Evolutionary conservation across 345 rosid species (phyloP).

Genomic region (Pistacia atlantica): DNA sequence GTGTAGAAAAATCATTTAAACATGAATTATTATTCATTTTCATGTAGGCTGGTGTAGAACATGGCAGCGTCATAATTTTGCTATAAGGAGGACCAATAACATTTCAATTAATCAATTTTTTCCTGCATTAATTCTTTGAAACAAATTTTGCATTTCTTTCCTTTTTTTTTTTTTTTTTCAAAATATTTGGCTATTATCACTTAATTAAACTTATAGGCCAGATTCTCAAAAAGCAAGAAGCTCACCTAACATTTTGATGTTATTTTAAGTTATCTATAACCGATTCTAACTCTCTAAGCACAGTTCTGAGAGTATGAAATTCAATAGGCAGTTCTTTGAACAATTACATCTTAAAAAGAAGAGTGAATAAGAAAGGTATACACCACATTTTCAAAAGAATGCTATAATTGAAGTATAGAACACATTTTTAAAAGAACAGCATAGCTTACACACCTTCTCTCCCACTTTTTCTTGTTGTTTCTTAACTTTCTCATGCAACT

Average conservation of each 20-base stretch:
- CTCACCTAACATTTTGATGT: too few relatives aligned
- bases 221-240: background rate
- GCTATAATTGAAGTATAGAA: too few relatives aligned
- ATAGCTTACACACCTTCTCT: constrained; percentile 24
- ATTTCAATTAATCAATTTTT: background rate
- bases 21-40: background rate
- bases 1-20: background rate
- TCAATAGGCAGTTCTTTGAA: too few relatives aligned
- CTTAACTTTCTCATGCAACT: constrained; percentile 64
- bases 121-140: too few relatives aligned
- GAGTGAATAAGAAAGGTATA: too few relatives aligned
- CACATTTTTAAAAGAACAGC: background rate
- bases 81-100: background rate
- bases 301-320: too few relatives aligned
- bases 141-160: too few relatives aligned
- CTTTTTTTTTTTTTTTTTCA: background rate
- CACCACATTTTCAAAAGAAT: too few relatives aligned
- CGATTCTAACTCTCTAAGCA: too few relatives aligned
- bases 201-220: background rate
- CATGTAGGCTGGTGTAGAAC: background rate
- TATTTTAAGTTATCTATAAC: too few relatives aligned
- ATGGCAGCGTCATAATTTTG: background rate
- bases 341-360: too few relatives aligned
- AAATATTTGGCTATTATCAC: background rate
- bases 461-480: constrained; percentile 65